Evolutionary conservation across 768 basidiomycete genomes (phyloP), one percentile per base, ranked within the genome.

Genomic region (Boletus rex-veris): DNA sequence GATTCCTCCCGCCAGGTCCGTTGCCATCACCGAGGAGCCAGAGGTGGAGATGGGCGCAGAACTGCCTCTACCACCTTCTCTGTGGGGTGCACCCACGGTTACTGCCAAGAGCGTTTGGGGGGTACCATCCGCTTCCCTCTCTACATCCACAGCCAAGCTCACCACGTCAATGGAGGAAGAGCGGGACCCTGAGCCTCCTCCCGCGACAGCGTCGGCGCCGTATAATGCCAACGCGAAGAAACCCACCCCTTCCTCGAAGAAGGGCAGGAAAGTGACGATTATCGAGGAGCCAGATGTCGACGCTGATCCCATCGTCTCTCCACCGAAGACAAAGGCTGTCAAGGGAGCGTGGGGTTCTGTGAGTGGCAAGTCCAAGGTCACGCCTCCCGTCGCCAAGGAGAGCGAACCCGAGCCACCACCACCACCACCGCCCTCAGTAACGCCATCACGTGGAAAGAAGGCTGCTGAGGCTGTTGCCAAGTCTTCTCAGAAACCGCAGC

Each of bases 261-360:
- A 60, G 50, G 55, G 64, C 15, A 69, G 63, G 51, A 54, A 52
- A 19, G 69, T 67, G 45, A 69, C 54, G 16, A 59, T 69, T 12
- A 50, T 45, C 26, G 67, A 69, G 45, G 67, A 67, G 31, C 51
- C 56, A 0, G 63, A 71, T 12, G 58, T 58, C 7, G 69, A 69
- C 6, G 64, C 60, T 11, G 69, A 64, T 33, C 58, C 57, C 0
- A 60, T 62, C 24, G 21, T 56, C 10, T 19, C 61, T 31, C 54
- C 58, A 1, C 43, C 56, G 30, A 65, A 54, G 16, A 9, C 57
- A 1, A 55, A 55, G 50, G 37, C 39, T 19, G 51, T 44, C 42
- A 67, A 58, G 45, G 50, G 58, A 0, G 59, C 24, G 10, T 66
- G 66, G 64, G 58, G 66, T 45, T 11, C 64, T 11, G 54, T 47